These are phyloP conservation scores for Talaromyces sp. DNA, from an alignment of 2,329 filamentous ascomycete genomes.

Conservation along the genomic window DNA sequence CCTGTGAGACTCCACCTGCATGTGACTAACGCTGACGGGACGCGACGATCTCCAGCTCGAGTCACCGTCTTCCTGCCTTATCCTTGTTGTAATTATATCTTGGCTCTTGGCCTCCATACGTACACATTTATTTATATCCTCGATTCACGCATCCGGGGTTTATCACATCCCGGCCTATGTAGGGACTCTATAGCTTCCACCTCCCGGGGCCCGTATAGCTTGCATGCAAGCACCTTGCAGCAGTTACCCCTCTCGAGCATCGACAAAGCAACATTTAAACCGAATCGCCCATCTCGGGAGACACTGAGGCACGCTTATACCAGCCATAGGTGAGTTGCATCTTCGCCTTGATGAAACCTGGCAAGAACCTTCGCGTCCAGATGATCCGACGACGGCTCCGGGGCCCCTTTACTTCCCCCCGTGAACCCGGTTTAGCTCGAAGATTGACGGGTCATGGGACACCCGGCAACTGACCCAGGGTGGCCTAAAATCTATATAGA, in stretches of 20 bases:
- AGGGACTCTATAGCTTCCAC: background rate
- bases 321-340: background rate
- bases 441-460: conserved; percentile 1
- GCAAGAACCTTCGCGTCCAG: background rate
- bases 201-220: background rate
- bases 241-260: background rate
- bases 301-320: background rate
- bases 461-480: background rate
- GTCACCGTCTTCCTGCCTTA: background rate
- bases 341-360: background rate
- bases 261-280: background rate
- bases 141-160: background rate
- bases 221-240: background rate
- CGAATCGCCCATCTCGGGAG: background rate
- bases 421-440: background rate
- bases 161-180: background rate
- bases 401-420: background rate
- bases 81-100: background rate
- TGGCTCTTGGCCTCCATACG: background rate
- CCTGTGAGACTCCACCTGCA: too few species aligned
- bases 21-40: too few species aligned
- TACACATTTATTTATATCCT: background rate
- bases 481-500: background rate
- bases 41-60: background rate
- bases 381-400: background rate